Evolutionary conservation across 139 green algal species (phyloP), one percentile per base, ranked within the genome.

Genomic region (Coccomyxa sp.): DNA sequence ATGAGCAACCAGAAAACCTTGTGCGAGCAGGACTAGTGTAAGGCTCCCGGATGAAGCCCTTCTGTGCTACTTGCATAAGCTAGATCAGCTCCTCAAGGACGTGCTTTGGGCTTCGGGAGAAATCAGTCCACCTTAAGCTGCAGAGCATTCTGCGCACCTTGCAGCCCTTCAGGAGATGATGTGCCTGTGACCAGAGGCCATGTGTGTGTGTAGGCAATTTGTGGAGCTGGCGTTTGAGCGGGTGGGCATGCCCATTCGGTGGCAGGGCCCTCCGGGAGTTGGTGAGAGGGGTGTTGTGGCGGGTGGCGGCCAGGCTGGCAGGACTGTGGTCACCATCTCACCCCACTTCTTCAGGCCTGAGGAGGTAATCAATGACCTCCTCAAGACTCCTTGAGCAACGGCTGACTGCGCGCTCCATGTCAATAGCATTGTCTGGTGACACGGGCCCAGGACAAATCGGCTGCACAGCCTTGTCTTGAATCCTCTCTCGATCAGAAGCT

Each of bases 341-440:
- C 73, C 81, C 64, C 73, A 74, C 37, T 95, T 92, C 80, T 95
- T 94, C 89, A 87, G 91, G 39, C 91, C 91, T 12, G 84, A 88
- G 37, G 90, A 95, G 84, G 64, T 36, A 29, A 2, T 10, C 50
- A 3, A 1, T 18, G 50, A 18, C 50, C 5, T 7, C 50, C 4
- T 2, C 5, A 7, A 64, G 27, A 31, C 50, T 22, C 50, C 5
- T 22, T 64, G 50, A 64, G 27, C 18, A 64, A 2, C 27, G 50
- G 4, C 18, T 2, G 22, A 22, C 50, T 31, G 12, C 44, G 14
- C 50, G 50, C 50, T 22, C 50, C 27, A 64, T 64, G 50, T 31
- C 22, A 22, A 64, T 27, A 14, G 10, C 14, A 58, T 27, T 58
- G 14, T 58, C 50, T 31, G 22, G 18, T 64, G 50, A 64, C 5